Evolutionary conservation across 164 flowering plant species (phyloP), one percentile per base, ranked within the genome.

Genomic region (Nymphaea colorata): DNA sequence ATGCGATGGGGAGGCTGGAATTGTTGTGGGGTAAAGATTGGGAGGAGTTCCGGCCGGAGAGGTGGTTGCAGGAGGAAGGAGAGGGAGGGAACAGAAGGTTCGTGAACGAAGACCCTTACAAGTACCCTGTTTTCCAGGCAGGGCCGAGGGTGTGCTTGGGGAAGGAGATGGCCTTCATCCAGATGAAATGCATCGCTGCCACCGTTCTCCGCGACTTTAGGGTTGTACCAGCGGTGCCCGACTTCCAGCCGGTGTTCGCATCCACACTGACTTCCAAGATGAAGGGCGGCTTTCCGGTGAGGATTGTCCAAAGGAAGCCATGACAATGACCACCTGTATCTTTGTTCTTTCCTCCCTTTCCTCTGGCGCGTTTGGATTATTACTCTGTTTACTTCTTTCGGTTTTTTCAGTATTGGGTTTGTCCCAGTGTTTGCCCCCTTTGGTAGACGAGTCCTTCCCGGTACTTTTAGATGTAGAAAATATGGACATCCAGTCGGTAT

Each of bases 1-100:
- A 87, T 45, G 93, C 93, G 0, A 91, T 91, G 97, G 97, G 95
- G 2, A 68, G 95, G 67, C 82, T 87, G 81, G 89, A 84, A 36
- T 71, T 71, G 10, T 72, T 87, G 3, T 91, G 97, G 97, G 97
- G 97, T 0, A 5, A 43, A 6, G 89, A 89, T 67, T 89, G 86
- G 57, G 12, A 74, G 6, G 87, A 86, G 42, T 91, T 86, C 68
- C 82, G 79, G 72, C 97, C 96, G 0, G 88, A 85, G 42, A 79
- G 97, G 71, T 91, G 97, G 97, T 45, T 91, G 41, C 8, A 76
- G 59, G 45, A 51, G 3, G 74, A 74, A 62, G 71, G 57, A 10
- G 41, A 15, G 41, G 69, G 55, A 14, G 75, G 68, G 41, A 65
- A 68, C 41, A 68, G 75, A 45, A 43, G 12, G 51, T 76, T 72